phyloP scores from a whole-genome alignment of 2,329 filamentous ascomycete species.

The Diaporthe ampelina region DNA sequence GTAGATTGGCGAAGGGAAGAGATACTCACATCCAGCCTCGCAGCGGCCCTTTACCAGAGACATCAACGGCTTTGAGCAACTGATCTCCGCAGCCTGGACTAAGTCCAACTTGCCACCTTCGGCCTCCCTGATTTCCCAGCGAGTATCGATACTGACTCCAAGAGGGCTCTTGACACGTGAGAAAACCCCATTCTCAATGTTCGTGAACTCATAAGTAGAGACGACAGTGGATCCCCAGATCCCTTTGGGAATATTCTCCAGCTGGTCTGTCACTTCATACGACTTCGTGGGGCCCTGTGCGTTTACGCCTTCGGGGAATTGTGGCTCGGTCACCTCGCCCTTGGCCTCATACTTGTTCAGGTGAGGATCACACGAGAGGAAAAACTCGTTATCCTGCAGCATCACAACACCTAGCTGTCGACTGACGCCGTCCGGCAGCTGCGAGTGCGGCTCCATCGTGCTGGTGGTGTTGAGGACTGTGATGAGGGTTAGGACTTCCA shows the following conservation, averaged over 20 bases:
- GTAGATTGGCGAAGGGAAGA: too few relatives aligned
- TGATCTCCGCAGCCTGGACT: conserved; percentile 64
- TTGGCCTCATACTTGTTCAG: conserved; percentile 59
- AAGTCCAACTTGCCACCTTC: conserved; percentile 55
- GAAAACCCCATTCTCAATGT: conserved; percentile 64
- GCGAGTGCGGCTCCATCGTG: conserved; percentile 57
- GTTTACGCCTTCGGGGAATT: conserved; percentile 47
- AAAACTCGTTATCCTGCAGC: conserved; percentile 66
- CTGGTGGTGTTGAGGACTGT: conserved; percentile 60
- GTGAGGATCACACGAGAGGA: conserved; percentile 67
- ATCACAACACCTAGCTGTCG: conserved; percentile 56
- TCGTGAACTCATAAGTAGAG: conserved; percentile 68
- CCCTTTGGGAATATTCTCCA: conserved; percentile 51
- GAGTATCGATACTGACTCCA: conserved; percentile 66
- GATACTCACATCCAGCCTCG: conserved; percentile 60
- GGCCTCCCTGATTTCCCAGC: conserved; percentile 58
- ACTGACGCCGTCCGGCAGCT: conserved; percentile 56
- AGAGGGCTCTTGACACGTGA: conserved; percentile 67
- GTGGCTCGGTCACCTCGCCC: conserved; percentile 43
- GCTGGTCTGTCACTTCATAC: conserved; percentile 46
- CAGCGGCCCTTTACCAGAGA: conserved; percentile 64
- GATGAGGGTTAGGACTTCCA: conserved; percentile 9
- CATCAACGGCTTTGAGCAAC: conserved; percentile 64
- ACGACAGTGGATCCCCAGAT: conserved; percentile 69
- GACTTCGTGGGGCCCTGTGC: conserved; percentile 46